phyloP scores from a whole-genome alignment of 768 basidiomycete species.

The Tulasnella sp. region DNA sequence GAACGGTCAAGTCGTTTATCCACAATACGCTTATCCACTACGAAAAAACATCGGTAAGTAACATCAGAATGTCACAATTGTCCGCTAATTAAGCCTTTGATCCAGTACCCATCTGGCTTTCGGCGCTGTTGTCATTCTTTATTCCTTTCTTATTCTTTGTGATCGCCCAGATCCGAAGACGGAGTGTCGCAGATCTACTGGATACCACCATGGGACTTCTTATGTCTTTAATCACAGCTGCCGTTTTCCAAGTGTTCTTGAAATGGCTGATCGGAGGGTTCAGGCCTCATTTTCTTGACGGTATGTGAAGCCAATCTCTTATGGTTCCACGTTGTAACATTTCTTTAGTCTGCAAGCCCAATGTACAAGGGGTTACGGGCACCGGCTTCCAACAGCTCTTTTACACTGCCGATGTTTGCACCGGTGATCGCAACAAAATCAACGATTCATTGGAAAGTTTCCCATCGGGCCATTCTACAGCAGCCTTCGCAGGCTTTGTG shows the following conservation, averaged over 20 bases:
- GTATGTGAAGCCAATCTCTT: neutral
- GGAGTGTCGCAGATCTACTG: conserved; percentile 35
- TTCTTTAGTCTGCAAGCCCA: conserved; percentile 8
- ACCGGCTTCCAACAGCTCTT: conserved; percentile 37
- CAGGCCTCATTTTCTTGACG: conserved; percentile 37
- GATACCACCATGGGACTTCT: conserved; percentile 43
- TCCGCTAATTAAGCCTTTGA: no score
- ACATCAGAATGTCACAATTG: neutral
- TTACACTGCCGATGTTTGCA: conserved; percentile 42
- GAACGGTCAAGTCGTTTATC: conserved; percentile 39
- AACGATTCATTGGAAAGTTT: conserved; percentile 44
- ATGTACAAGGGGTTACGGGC: conserved; percentile 22
- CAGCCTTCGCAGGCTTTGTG: conserved; percentile 43
- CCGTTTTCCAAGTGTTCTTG: conserved; percentile 34
- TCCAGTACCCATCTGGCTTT: conserved; percentile 37
- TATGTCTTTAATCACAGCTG: conserved; percentile 28
- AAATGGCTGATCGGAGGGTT: conserved; percentile 44
- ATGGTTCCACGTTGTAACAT: neutral
- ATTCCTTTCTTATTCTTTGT: conserved; percentile 43
- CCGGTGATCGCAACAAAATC: conserved; percentile 41
- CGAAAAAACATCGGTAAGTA: conserved; percentile 32
- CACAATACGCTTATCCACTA: conserved; percentile 39
- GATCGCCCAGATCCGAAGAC: conserved; percentile 40
- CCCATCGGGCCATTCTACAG: conserved; percentile 46
- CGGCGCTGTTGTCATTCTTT: conserved; percentile 41